Base-by-base conservation (phyloP, 108 stramenopile species). In the Poteriospumella lacustris region DNA sequence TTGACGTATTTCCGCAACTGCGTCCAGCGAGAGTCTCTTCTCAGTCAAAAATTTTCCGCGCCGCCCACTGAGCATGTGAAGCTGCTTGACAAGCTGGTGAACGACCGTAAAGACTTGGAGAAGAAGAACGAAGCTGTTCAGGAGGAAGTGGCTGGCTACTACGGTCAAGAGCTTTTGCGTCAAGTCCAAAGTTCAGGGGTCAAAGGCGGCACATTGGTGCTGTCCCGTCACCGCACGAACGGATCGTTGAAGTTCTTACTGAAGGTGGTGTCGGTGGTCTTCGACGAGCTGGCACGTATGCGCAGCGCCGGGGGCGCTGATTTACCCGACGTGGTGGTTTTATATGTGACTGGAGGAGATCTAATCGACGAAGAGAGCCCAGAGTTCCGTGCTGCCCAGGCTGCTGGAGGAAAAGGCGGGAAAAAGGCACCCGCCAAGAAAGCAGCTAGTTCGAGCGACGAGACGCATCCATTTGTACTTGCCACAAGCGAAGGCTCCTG, bases 21-120 rank as follows among this genome's bases (percentile, higher is more conserved):
- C 36, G 33, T 73, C 42, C 26, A 3, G 31, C 5, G 70, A 52
- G 70, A 73, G 47, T 5, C 33, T 12, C 9, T 52, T 33, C 12
- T 73, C 5, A 56, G 41, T 26, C 9, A 3, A 9, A 44, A 52
- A 56, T 56, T 73, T 28, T 73, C 70, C 5, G 70, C 31, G 26
- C 70, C 70, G 28, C 41, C 70, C 9, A 52, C 38, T 42, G 40
- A 73, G 33, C 70, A 73, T 15, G 43, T 44, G 19, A 36, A 40
- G 15, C 38, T 40, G 40, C 19, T 73, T 73, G 70, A 73, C 42
- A 73, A 73, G 31, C 31, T 73, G 5, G 5, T 73, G 15, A 73
- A 73, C 26, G 70, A 73, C 5, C 26, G 31, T n/a, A 44, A 56
- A 26, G 70, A 73, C 5, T 29, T 15, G 9, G 28, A 5, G 33